Base-by-base conservation (phyloP, 768 basidiomycete genomes). In the Termitomyces titanicus region DNA sequence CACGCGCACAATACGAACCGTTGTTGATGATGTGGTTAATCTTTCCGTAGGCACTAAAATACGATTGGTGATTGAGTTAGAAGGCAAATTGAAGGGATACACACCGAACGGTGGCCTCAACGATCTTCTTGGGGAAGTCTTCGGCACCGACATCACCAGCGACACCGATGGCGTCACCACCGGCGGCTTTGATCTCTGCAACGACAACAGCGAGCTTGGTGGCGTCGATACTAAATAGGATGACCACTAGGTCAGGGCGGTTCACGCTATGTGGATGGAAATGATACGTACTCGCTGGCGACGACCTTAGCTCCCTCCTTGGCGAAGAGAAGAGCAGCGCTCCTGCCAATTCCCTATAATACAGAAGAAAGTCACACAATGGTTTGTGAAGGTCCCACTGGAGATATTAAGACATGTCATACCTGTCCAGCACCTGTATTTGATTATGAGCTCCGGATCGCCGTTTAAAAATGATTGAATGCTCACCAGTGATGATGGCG, bases 11-110 rank as follows among this genome's bases (percentile, higher is more conserved):
- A n/a, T 3, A 66, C 74, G 47, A 27, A 79, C 83, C 86, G 59
- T 93, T 93, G 72, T 92, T 92, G 31, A 93, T 78, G 51, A 93
- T 89, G 66, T 93, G 89, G 70, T 94, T 91, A 47, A 94, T 84
- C 66, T 90, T 88, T 24, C 90, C 91, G 60, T 84, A 93, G 59
- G 85, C 84, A 56, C 87, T 91, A 64, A 29, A 38, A 38, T 12
- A 34, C 13, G 18, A 17, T 34, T 46, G 2, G 45, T 54, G 11
- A 17, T 8, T 24, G 35, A 34, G 42, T 3, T 38, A 47, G 37
- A 15, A 34, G n/a, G 31, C 47, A 22, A 6, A 37, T 31, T 5
- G 53, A 29, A 33, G 29, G 15, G 43, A 18, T n/a, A 78, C 86
- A 63, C 62, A 91, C 89, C 81, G 74, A 62, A 92, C 78, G 5